Percentiles rank a stretch among this genome's conserved stretches.
Conservation (phyloP, 2,329 filamentous ascomycete genomes). For the Akanthomyces muscarius region DNA sequence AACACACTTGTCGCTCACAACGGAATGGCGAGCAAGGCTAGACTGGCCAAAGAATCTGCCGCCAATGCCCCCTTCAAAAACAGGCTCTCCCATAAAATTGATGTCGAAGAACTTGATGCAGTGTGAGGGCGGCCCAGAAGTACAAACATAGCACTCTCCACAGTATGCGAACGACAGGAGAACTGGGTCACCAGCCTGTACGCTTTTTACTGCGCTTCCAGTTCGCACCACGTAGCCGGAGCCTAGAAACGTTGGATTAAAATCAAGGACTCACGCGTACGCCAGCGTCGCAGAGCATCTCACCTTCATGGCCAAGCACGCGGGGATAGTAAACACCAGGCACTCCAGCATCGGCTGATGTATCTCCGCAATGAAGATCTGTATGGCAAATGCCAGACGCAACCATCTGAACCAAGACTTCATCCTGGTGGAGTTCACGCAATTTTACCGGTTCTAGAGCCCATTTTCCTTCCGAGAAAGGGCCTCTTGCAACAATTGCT, state of each 20-base stretch:
- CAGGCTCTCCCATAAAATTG: slow-evolving; percentile 39
- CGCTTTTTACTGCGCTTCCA: slow-evolving; percentile 43
- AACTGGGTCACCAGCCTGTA: slow-evolving; percentile 50
- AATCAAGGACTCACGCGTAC: background rate
- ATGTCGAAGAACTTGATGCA: slow-evolving; percentile 44
- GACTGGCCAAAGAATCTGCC: slow-evolving; percentile 34
- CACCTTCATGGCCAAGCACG: slow-evolving; percentile 52
- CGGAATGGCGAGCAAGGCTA: slow-evolving; percentile 29
- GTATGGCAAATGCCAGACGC: slow-evolving; percentile 54
- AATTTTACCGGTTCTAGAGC: slow-evolving; percentile 29
- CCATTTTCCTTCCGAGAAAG: slow-evolving; percentile 31
- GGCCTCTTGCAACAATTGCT: slow-evolving; percentile 30
- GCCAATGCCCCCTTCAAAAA: slow-evolving; percentile 20
- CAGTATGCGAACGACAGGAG: slow-evolving; percentile 42
- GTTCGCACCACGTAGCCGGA: slow-evolving; percentile 42
- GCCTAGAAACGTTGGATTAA: slow-evolving; percentile 20
- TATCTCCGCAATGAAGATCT: slow-evolving; percentile 44
- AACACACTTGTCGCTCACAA: slow-evolving; percentile 29
- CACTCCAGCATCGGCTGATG: slow-evolving; percentile 18
- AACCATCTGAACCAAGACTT: slow-evolving; percentile 50
- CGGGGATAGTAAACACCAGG: slow-evolving; percentile 21
- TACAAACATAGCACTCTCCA: slow-evolving; percentile 43
- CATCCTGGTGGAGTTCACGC: slow-evolving; percentile 34
- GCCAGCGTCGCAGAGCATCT: background rate
- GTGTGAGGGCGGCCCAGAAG: slow-evolving; percentile 41